phyloP scores from a whole-genome alignment of 257 asterid species.

The Nicotiana noctiflora region DNA sequence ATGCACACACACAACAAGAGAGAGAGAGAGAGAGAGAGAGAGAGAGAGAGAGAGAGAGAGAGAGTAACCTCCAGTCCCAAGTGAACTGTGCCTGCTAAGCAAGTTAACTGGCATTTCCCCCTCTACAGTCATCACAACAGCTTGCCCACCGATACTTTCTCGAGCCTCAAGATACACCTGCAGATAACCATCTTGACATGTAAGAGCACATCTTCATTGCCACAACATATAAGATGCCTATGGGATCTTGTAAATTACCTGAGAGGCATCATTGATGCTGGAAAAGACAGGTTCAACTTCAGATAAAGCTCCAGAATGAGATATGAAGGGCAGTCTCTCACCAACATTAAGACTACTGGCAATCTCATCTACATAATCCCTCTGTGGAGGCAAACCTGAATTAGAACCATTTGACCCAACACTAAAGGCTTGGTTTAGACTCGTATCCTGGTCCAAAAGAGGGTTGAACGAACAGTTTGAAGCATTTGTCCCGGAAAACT shows the following conservation, averaged over 20 bases:
- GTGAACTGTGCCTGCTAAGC: conserved; percentile 8
- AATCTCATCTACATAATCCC: conserved; percentile 34
- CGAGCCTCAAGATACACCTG: conserved; percentile 5
- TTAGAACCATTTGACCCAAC: conserved; percentile 58
- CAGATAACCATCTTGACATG: not conserved
- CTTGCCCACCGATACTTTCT: not conserved
- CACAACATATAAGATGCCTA: not conserved
- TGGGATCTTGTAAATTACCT: conserved; percentile 30
- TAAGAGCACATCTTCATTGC: not conserved
- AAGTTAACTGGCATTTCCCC: conserved; percentile 9
- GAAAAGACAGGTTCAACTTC: conserved; percentile 35
- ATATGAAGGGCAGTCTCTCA: conserved; percentile 42
- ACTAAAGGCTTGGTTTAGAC: conserved; percentile 33
- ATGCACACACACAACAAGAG: not conserved
- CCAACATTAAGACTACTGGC: conserved; percentile 29
- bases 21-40: not conserved
- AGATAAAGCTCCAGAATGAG: conserved; percentile 41
- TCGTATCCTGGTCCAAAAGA: conserved; percentile 49
- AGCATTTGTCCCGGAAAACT: conserved; percentile 40
- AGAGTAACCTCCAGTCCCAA: conserved; percentile 5
- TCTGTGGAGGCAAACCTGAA: conserved; percentile 45
- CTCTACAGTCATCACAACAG: conserved; percentile 5
- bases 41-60: not conserved
- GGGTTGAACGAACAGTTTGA: conserved; percentile 35
- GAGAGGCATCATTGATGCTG: conserved; percentile 35